Conservation (phyloP, 2,329 filamentous ascomycete genomes). For the Verticillium zaregamsianum region DNA sequence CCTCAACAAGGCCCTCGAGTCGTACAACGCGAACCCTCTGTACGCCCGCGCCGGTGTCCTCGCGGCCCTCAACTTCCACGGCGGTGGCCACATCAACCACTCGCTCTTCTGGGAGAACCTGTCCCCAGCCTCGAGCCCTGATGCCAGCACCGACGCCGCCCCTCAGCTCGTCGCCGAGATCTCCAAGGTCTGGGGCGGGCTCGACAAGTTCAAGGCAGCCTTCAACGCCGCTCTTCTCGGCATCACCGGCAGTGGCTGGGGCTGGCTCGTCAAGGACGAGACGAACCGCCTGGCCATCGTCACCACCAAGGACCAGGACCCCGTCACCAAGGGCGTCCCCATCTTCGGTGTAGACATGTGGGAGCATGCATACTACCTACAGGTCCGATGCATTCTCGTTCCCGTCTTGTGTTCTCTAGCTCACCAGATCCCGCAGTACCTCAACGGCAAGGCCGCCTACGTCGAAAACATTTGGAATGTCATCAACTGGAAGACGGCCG, state of each 20-base stretch:
- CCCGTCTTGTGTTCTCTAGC: neutral
- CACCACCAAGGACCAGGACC: constrained; percentile 85
- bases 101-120: constrained; percentile 89
- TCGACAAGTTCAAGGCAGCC: constrained; percentile 60
- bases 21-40: constrained; percentile 43
- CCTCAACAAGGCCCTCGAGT: constrained; percentile 62
- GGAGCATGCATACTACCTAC: constrained; percentile 90
- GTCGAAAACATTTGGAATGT: constrained; percentile 74
- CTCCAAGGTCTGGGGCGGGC: constrained; percentile 60
- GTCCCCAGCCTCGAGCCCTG: constrained; percentile 52
- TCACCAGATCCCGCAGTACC: constrained; percentile 50
- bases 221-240: constrained; percentile 64
- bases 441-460: constrained; percentile 72
- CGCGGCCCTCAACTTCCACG: constrained; percentile 77
- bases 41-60: constrained; percentile 61
- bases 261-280: constrained; percentile 71
- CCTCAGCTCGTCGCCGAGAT: constrained; percentile 60
- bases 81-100: constrained; percentile 91
- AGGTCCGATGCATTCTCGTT: constrained; percentile 40
- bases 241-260: constrained; percentile 84
- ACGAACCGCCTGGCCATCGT: constrained; percentile 61
- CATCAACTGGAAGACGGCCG: constrained; percentile 71
- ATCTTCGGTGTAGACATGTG: constrained; percentile 84
- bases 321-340: constrained; percentile 60
- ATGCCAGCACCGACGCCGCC: constrained; percentile 51